phyloP scores from a whole-genome alignment of 352 stramenopile species.

The Discostella stelligera region DNA sequence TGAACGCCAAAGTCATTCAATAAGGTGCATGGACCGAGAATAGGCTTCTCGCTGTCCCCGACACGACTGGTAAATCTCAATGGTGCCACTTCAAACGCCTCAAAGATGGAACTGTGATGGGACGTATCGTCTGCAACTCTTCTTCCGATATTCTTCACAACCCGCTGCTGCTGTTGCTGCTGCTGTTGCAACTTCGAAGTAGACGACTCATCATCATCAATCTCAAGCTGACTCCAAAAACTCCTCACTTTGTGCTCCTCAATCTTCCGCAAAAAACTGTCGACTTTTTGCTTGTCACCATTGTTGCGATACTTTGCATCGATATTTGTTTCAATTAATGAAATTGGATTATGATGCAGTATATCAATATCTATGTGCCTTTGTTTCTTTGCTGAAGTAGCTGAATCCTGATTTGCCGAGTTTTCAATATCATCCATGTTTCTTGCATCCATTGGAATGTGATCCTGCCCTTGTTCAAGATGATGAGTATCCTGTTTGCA shows the following conservation, averaged over 20 bases:
- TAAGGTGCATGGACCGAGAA: not conserved
- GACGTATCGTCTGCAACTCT: slow-evolving; percentile 22
- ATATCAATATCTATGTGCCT: not conserved
- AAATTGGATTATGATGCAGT: not conserved
- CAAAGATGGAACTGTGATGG: slow-evolving; percentile 36
- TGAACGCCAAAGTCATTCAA: slow-evolving; percentile 29
- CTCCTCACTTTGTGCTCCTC: not conserved
- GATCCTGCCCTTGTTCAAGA: not conserved
- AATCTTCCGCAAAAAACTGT: not conserved
- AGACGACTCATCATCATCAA: not conserved
- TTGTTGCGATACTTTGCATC: not conserved
- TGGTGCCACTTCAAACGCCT: slow-evolving; percentile 44
- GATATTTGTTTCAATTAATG: not conserved
- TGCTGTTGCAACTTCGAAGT: not conserved
- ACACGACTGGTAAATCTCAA: slow-evolving; percentile 7
- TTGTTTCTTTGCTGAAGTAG: not conserved
- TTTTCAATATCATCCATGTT: not conserved
- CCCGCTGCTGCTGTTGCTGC: not conserved
- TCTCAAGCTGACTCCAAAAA: slow-evolving; percentile 2
- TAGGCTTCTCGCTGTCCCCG: not conserved
- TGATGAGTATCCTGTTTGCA: not conserved
- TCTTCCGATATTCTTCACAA: slow-evolving; percentile 8
- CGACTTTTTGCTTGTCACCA: not conserved
- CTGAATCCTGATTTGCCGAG: not conserved
- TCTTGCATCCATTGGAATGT: not conserved